A percentile compares a stretch with the other conserved stretches of the same genome.
phyloP scores from a whole-genome alignment of 768 basidiomycete species.

The Boletus reticulatus region DNA sequence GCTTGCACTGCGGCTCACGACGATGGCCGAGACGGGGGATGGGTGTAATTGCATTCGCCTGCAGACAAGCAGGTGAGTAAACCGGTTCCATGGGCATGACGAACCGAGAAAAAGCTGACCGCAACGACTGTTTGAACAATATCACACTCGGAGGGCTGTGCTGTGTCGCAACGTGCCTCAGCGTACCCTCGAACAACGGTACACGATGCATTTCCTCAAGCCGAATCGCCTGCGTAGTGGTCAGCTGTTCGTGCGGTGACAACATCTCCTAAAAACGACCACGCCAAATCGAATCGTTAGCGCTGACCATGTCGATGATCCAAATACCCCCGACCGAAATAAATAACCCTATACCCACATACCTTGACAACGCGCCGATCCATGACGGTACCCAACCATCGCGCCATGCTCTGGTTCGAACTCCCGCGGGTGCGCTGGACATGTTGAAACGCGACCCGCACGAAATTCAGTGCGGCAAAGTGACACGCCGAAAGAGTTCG shows the following conservation, averaged over 20 bases:
- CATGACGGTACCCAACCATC: no score
- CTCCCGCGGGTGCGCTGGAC: neutral
- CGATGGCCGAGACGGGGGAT: constrained; percentile 30
- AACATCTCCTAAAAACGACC: constrained; percentile 43
- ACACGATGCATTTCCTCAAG: constrained; percentile 47
- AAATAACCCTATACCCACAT: no score
- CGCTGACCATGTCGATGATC: neutral
- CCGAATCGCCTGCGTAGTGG: constrained; percentile 41
- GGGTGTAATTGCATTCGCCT: constrained; percentile 25
- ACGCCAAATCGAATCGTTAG: neutral
- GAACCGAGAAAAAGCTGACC: constrained; percentile 12
- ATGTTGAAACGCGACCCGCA: constrained; percentile 42
- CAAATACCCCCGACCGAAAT: no score
- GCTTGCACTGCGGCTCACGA: constrained; percentile 63
- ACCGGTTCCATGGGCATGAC: neutral
- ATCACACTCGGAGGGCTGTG: constrained; percentile 37
- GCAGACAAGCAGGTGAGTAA: neutral
- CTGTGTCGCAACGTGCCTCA: constrained; percentile 34
- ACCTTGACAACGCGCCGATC: no score
- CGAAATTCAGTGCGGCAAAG: constrained; percentile 62
- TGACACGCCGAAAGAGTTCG: constrained; percentile 48
- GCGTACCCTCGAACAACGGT: constrained; percentile 45
- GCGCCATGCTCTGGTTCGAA: no score
- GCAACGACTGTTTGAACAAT: constrained; percentile 32
- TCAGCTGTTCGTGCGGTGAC: constrained; percentile 51